Percentiles rank a stretch among this genome's conserved stretches.
phyloP scores from a whole-genome alignment of 352 stramenopile species.

The Phytopythium cucurbitacearum region DNA sequence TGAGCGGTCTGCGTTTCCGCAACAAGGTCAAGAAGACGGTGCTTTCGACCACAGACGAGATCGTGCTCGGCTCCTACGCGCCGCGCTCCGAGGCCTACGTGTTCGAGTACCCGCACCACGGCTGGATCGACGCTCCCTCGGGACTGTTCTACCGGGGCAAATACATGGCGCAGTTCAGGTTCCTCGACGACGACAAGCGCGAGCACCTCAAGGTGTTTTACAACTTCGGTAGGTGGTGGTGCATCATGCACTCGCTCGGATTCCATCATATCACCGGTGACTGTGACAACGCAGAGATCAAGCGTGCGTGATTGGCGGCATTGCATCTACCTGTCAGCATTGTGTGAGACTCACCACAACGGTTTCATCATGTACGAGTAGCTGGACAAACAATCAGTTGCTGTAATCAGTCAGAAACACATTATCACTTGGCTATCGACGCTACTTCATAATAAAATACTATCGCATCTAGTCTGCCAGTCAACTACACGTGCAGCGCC shows the following conservation, averaged over 20 bases:
- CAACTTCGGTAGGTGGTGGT: constrained; percentile 54
- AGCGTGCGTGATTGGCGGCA: constrained; percentile 24
- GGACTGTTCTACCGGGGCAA: constrained; percentile 87
- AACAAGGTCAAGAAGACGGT: constrained; percentile 88
- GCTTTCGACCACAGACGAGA: constrained; percentile 64
- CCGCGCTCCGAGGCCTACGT: constrained; percentile 68
- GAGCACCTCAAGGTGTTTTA: constrained; percentile 76
- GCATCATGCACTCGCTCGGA: not conserved
- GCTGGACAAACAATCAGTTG: too few relatives aligned
- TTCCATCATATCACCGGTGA: not conserved
- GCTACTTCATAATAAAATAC: too few relatives aligned
- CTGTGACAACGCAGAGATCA: constrained; percentile 41
- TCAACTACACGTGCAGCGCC: too few relatives aligned
- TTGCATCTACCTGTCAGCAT: not conserved
- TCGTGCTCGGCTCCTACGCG: constrained; percentile 84
- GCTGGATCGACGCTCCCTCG: constrained; percentile 80
- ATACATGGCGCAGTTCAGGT: constrained; percentile 79
- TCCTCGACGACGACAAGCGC: constrained; percentile 60
- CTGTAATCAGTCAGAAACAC: too few relatives aligned
- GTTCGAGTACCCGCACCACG: constrained; percentile 75
- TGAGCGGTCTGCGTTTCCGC: constrained; percentile 79
- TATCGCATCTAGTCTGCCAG: too few relatives aligned
- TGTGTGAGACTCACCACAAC: too few relatives aligned
- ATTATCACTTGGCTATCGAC: too few relatives aligned
- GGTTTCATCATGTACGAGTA: too few relatives aligned